These are phyloP conservation scores for Verticillium alfalfae DNA, from an alignment of 2,329 filamentous ascomycete genomes.

Conservation along the genomic window DNA sequence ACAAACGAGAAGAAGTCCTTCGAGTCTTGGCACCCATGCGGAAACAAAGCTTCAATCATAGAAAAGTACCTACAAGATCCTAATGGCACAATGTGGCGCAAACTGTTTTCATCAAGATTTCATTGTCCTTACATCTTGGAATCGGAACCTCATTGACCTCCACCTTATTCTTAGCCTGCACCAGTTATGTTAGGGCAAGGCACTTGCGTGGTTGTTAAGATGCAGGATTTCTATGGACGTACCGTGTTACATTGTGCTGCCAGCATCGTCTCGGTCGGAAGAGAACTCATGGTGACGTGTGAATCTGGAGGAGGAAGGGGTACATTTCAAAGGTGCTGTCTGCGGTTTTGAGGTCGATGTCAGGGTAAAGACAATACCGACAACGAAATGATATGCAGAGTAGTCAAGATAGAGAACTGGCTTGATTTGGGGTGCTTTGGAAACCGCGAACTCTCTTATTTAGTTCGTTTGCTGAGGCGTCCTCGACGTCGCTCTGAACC, in stretches of 20 bases:
- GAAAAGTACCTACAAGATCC: conserved; percentile 17
- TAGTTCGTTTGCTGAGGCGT: too few relatives aligned
- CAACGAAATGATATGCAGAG: background rate
- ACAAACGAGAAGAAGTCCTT: too few relatives aligned
- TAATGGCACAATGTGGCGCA: conserved; percentile 28
- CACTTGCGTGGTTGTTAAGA: background rate
- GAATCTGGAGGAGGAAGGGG: background rate
- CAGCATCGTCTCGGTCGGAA: conserved; percentile 7
- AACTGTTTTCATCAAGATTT: conserved; percentile 29
- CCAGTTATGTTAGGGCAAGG: too few relatives aligned
- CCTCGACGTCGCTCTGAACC: too few relatives aligned
- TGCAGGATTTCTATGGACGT: background rate
- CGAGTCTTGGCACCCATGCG: background rate
- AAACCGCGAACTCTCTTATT: too few relatives aligned
- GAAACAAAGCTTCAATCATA: background rate
- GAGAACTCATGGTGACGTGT: conserved; percentile 3
- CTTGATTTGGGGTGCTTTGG: too few relatives aligned
- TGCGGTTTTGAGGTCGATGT: background rate
- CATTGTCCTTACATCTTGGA: conserved; percentile 30
- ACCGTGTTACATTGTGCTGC: conserved; percentile 14
- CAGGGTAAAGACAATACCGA: background rate
- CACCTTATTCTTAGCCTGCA: conserved; percentile 16
- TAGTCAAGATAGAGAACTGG: background rate
- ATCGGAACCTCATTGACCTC: conserved; percentile 35
- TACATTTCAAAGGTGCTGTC: too few relatives aligned